Evolutionary conservation across 495 filamentous ascomycete species (phyloP).

Genomic region (Penicillium coprophilum): DNA sequence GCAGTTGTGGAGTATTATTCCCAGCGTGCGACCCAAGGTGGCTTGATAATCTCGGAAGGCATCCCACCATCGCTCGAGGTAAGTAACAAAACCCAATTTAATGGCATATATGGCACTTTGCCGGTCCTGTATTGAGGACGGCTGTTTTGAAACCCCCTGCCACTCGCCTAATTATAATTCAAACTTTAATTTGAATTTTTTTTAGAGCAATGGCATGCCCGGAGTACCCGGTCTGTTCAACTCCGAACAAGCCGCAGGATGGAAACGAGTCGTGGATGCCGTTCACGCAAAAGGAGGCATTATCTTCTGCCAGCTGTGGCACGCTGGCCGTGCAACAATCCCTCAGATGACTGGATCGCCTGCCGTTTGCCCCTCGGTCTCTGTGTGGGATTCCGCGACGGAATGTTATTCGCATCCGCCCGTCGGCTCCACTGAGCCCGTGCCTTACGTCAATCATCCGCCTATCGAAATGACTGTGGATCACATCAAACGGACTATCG

Average conservation of each 20-base stretch:
- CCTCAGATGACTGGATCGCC: constrained; percentile 44
- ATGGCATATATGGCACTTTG: background rate
- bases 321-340: constrained; percentile 50
- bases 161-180: background rate
- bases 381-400: constrained; percentile 40
- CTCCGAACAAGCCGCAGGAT: constrained; percentile 46
- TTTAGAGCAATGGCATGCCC: constrained; percentile 45
- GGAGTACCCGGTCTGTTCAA: constrained; percentile 52
- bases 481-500: constrained; percentile 43
- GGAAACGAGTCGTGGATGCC: constrained; percentile 52
- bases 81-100: constrained; percentile 7
- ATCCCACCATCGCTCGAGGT: constrained; percentile 52
- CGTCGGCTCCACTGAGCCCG: constrained; percentile 34
- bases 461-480: constrained; percentile 46
- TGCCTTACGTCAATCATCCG: constrained; percentile 45
- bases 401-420: constrained; percentile 40
- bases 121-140: background rate
- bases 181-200: background rate
- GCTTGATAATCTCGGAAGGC: constrained; percentile 56
- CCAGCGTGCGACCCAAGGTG: constrained; percentile 53
- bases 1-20: constrained; percentile 55
- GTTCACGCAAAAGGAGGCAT: constrained; percentile 53
- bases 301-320: constrained; percentile 57
- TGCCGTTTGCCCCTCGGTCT: constrained; percentile 40
- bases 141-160: background rate